phyloP scores from a whole-genome alignment of 2,329 filamentous ascomycete genomes.

The Penicillium frequentans region DNA sequence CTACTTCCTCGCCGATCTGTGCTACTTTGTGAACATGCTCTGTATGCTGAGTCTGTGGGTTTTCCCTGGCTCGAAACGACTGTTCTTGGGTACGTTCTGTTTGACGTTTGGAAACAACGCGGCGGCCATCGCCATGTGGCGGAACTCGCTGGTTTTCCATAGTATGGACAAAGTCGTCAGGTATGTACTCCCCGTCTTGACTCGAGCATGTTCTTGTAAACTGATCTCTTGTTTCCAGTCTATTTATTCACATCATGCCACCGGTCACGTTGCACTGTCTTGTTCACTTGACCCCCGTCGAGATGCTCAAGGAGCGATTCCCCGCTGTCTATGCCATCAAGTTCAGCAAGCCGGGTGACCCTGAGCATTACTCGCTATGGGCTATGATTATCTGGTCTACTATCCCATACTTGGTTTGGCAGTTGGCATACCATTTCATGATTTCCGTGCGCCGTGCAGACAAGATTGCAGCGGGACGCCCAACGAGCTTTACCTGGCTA shows the following conservation, averaged over 20 bases:
- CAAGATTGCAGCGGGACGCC: slow-evolving; percentile 91
- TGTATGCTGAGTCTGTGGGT: slow-evolving; percentile 81
- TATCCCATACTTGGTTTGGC: slow-evolving; percentile 90
- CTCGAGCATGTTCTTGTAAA: neutral
- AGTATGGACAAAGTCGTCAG: slow-evolving; percentile 97
- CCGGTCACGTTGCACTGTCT: slow-evolving; percentile 91
- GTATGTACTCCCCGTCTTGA: slow-evolving; percentile 35
- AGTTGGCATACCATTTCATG: slow-evolving; percentile 87
- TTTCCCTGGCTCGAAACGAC: slow-evolving; percentile 83
- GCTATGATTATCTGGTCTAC: slow-evolving; percentile 96
- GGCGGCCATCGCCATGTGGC: slow-evolving; percentile 97
- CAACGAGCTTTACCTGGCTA: slow-evolving; percentile 97
- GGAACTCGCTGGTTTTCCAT: slow-evolving; percentile 97
- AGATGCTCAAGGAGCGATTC: slow-evolving; percentile 68
- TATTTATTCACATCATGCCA: slow-evolving; percentile 99
- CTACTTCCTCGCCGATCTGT: slow-evolving; percentile 95
- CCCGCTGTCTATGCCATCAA: slow-evolving; percentile 85
- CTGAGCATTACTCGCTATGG: slow-evolving; percentile 73
- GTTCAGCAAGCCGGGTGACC: slow-evolving; percentile 64
- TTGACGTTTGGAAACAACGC: slow-evolving; percentile 96
- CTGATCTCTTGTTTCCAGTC: slow-evolving; percentile 42
- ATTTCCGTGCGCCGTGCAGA: slow-evolving; percentile 94
- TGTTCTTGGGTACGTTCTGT: slow-evolving; percentile 91
- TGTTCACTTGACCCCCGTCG: slow-evolving; percentile 73
- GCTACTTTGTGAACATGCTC: slow-evolving; percentile 96